These are phyloP conservation scores for Tillandsia leiboldiana DNA, from an alignment of 176 grass and related monocot species.

Conservation along the genomic window DNA sequence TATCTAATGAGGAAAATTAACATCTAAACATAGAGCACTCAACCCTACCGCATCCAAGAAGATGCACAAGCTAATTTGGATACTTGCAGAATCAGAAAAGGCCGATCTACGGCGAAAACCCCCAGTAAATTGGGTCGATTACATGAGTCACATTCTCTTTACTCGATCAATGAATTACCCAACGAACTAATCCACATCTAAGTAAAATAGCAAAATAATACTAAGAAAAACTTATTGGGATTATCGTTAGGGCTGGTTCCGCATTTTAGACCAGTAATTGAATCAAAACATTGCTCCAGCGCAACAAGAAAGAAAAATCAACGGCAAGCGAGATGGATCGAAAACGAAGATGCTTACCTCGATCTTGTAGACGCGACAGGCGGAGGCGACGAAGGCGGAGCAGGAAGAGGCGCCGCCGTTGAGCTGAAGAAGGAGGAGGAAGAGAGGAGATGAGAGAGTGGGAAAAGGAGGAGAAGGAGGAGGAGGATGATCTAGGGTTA, in stretches of 20 bases:
- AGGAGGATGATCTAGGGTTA: background rate
- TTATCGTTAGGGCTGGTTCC: too few species aligned
- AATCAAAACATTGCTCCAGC: background rate
- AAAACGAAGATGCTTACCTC: constrained; percentile 29
- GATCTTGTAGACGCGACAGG: constrained; percentile 66
- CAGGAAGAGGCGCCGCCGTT: constrained; percentile 41
- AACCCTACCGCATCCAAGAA: too few species aligned
- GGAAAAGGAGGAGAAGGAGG: background rate
- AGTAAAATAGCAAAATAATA: background rate
- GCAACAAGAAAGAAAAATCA: background rate
- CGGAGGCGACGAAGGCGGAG: constrained; percentile 71
- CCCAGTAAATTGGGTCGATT: too few species aligned
- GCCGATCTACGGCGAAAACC: too few species aligned
- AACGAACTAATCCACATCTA: background rate
- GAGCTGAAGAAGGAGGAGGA: constrained; percentile 23
- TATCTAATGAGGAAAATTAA: too few species aligned
- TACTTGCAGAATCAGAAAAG: too few species aligned
- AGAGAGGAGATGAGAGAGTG: background rate
- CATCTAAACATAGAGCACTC: too few species aligned
- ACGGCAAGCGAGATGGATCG: background rate
- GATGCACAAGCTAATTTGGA: too few species aligned
- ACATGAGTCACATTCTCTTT: background rate
- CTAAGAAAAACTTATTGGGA: too few species aligned
- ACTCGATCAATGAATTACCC: background rate
- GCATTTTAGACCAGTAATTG: background rate